Percentiles rank a stretch among this genome's conserved stretches.
phyloP scores from a whole-genome alignment of 2,329 filamentous ascomycete genomes.

The Phaeosphaeria sp. region DNA sequence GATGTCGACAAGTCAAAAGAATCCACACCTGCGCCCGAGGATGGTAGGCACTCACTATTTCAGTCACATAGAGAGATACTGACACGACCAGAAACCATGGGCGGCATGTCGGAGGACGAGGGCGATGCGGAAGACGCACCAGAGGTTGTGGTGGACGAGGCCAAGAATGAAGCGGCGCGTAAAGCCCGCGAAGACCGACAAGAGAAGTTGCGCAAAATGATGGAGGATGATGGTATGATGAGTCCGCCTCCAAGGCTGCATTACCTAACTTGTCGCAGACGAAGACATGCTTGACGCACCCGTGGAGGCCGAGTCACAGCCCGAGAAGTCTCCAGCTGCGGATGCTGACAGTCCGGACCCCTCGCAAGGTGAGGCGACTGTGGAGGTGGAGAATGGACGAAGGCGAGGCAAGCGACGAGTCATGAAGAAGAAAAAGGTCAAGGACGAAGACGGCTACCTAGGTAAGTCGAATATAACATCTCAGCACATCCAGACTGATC shows the following conservation, averaged over 20 bases:
- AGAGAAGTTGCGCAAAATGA: conserved; percentile 74
- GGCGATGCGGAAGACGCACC: conserved; percentile 40
- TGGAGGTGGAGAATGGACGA: conserved; percentile 68
- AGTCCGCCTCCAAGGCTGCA: not conserved
- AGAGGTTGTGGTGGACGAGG: conserved; percentile 38
- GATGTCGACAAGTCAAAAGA: conserved; percentile 51
- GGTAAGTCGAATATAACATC: conserved; percentile 61
- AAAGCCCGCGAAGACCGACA: conserved; percentile 67
- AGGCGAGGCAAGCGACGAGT: conserved; percentile 79
- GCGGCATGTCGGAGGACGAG: conserved; percentile 59
- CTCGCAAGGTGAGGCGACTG: conserved; percentile 35
- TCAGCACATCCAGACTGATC: conserved; percentile 18
- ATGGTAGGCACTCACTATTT: conserved; percentile 49
- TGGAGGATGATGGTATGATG: conserved; percentile 70
- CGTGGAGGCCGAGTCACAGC: conserved; percentile 44
- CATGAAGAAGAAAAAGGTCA: conserved; percentile 85
- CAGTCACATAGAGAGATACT: conserved; percentile 17
- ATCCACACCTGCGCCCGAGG: conserved; percentile 53
- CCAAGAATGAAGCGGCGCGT: conserved; percentile 43
- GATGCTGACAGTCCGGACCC: conserved; percentile 24
- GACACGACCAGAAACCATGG: conserved; percentile 54
- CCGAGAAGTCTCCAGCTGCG: conserved; percentile 42
- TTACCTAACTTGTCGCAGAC: conserved; percentile 45
- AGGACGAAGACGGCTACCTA: conserved; percentile 89
- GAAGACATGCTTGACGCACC: conserved; percentile 67